A percentile compares a stretch with the other conserved stretches of the same genome.
Conservation (phyloP, 176 grass and related monocot genomes). For the Themeda triandra region DNA sequence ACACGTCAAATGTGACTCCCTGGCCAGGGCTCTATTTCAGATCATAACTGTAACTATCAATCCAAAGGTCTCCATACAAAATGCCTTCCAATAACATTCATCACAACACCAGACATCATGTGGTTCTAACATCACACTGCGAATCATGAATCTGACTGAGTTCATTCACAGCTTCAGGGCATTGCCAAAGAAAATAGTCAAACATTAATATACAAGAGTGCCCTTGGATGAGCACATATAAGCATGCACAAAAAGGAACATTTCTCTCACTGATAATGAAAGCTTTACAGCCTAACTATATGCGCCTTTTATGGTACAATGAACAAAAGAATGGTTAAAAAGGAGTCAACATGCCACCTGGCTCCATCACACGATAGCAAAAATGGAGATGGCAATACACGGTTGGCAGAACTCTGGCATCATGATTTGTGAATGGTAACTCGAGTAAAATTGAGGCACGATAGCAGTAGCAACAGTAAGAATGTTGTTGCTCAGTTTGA, state of each 20-base stretch:
- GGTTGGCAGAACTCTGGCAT: background rate
- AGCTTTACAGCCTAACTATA: constrained; percentile 23
- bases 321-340: constrained; percentile 13
- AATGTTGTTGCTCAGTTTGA: background rate
- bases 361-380: background rate
- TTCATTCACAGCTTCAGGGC: background rate
- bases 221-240: background rate
- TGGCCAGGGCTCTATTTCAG: background rate
- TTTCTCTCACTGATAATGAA: background rate
- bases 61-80: background rate
- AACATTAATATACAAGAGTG: constrained; percentile 7
- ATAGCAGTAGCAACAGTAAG: background rate
- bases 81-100: background rate
- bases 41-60: background rate
- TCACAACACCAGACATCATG: background rate
- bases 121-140: background rate
- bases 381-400: background rate
- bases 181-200: background rate
- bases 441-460: background rate
- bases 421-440: background rate
- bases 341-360: background rate
- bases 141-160: background rate
- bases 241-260: background rate
- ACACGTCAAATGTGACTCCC: background rate
- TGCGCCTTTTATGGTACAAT: constrained; percentile 8